Evolutionary conservation across 2,329 filamentous ascomycete genomes (phyloP).

Genomic region (Elsinoe batatas): DNA sequence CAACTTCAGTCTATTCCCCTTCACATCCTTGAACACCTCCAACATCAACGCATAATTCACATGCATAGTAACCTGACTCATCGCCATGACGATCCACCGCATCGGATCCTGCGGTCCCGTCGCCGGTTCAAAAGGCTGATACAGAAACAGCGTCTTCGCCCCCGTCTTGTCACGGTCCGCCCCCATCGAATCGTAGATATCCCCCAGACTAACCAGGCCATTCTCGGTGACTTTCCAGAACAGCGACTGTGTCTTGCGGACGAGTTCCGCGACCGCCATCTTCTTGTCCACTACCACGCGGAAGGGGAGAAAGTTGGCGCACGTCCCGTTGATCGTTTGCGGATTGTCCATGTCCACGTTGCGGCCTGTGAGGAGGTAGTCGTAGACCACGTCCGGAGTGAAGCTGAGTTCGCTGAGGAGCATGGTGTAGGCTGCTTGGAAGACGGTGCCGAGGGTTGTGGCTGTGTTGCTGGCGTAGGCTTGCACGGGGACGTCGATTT

Average conservation of each 20-base stretch:
- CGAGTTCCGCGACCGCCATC: slow-evolving; percentile 15
- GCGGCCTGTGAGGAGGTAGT: slow-evolving; percentile 30
- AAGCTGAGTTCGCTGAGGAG: background rate
- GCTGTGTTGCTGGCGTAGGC: background rate
- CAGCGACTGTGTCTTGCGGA: slow-evolving; percentile 13
- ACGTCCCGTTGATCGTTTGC: slow-evolving; percentile 30
- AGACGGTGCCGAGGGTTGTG: background rate
- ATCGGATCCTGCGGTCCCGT: slow-evolving; percentile 7
- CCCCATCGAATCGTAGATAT: slow-evolving; percentile 23
- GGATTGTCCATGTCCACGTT: slow-evolving; percentile 30
- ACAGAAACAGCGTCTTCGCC: slow-evolving; percentile 23
- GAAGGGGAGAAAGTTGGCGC: slow-evolving; percentile 32
- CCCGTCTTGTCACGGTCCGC: slow-evolving; percentile 13
- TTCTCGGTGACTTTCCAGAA: slow-evolving; percentile 28
- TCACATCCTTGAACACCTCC: slow-evolving; percentile 3
- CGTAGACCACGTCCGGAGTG: background rate
- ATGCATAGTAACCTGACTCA: background rate
- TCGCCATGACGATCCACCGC: slow-evolving; percentile 18
- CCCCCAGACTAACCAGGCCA: slow-evolving; percentile 21
- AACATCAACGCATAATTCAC: background rate
- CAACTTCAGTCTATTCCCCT: background rate
- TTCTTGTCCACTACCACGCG: slow-evolving; percentile 18
- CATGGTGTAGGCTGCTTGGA: background rate
- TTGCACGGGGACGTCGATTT: background rate
- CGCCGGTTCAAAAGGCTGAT: slow-evolving; percentile 28